Evolutionary conservation across 331 rosid genomes (phyloP).

Genomic region (Arachis monticola): DNA sequence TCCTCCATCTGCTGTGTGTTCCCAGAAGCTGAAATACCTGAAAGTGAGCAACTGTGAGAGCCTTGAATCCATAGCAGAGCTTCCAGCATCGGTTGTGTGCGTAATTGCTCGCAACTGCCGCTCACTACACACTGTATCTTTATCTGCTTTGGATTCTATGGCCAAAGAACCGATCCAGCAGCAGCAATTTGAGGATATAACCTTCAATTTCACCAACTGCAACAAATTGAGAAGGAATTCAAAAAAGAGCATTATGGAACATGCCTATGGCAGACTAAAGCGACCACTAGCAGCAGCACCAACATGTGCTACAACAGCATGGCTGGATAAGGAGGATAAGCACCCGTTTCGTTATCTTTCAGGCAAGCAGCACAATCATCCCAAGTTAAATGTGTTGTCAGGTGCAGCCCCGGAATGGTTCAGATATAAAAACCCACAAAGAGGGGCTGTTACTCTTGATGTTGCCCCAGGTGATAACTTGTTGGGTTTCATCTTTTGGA

Average conservation of each 20-base stretch:
- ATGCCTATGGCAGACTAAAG: not conserved
- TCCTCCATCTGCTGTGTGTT: not conserved
- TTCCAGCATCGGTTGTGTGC: not conserved
- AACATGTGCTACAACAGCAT: not conserved
- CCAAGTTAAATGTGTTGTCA: not conserved
- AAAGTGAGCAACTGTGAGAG: not conserved
- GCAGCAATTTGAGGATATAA: not conserved
- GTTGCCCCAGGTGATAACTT: not conserved
- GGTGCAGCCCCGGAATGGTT: not conserved
- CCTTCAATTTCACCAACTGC: not conserved
- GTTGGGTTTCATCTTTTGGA: not conserved
- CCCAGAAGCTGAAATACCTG: not conserved
- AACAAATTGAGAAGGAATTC: not conserved
- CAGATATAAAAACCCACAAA: not conserved
- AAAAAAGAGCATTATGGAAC: not conserved
- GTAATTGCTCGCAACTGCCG: not conserved
- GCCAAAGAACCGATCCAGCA: not conserved
- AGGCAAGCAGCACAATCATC: too few species aligned
- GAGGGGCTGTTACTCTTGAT: not conserved
- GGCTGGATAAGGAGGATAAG: not conserved
- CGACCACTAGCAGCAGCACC: not conserved
- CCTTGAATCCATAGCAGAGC: slow-evolving; percentile 6
- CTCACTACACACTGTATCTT: not conserved
- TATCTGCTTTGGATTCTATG: not conserved
- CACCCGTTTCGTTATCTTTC: too few species aligned